A percentile compares a stretch with the other conserved stretches of the same genome.
phyloP scores from a whole-genome alignment of 176 grass and related monocot genomes.

The Raddia distichophylla region DNA sequence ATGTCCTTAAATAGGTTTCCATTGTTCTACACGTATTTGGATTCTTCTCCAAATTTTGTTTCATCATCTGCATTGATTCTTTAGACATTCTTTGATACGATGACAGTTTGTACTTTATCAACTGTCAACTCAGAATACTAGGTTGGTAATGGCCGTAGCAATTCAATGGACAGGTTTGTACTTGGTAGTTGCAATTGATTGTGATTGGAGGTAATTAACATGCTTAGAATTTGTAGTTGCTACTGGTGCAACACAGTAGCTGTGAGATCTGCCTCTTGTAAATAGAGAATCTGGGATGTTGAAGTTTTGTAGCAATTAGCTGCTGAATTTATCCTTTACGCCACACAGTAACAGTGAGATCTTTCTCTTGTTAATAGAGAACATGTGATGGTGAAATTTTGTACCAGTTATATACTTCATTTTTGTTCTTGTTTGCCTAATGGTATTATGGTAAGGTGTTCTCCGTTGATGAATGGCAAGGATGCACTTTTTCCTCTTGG shows the following conservation, averaged over 20 bases:
- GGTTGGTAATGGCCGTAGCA: neutral
- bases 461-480: no score
- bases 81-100: neutral
- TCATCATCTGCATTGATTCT: slow-evolving; percentile 4
- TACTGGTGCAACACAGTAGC: neutral
- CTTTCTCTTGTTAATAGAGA: no score
- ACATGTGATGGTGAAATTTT: no score
- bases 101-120: neutral
- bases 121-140: slow-evolving; percentile 39
- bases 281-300: slow-evolving; percentile 11
- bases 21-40: neutral
- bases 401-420: no score
- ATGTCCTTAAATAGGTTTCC: neutral
- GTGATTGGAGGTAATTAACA: neutral
- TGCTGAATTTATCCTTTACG: neutral
- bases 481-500: no score
- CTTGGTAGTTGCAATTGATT: neutral
- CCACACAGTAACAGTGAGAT: no score
- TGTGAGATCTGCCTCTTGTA: slow-evolving; percentile 7
- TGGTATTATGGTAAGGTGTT: no score
- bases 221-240: neutral
- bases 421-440: no score
- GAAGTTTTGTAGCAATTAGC: neutral
- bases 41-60: neutral
- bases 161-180: slow-evolving; percentile 1